Evolutionary conservation across 331 rosid species (phyloP).

Genomic region (Dryas integrifolia): DNA sequence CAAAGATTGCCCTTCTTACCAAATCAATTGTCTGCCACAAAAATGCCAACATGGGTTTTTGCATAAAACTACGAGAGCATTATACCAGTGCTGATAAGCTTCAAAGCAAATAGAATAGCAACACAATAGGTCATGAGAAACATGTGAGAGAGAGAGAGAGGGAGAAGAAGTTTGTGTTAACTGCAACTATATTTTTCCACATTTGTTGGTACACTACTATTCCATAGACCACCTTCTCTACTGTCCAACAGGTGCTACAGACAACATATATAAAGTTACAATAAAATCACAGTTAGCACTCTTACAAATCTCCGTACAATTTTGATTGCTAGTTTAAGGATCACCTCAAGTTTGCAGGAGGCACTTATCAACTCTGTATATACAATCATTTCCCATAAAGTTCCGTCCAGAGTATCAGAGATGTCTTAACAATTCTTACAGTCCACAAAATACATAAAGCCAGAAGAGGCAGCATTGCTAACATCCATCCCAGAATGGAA

Average conservation of each 20-base stretch:
- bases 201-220: no score
- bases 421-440: neutral
- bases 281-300: constrained; percentile 6
- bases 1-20: no score
- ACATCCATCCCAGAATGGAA: neutral
- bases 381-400: constrained; percentile 14
- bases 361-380: constrained; percentile 13
- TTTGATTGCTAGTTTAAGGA: neutral
- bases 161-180: no score
- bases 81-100: neutral
- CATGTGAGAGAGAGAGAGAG: neutral
- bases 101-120: neutral
- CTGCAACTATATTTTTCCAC: no score
- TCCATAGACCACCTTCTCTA: neutral
- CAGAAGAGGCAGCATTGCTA: neutral
- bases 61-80: neutral
- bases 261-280: constrained; percentile 1
- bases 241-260: neutral
- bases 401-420: neutral
- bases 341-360: constrained; percentile 16
- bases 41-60: neutral
- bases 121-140: neutral
- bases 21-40: neutral
- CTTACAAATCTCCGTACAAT: constrained; percentile 8
- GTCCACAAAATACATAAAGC: neutral